Evolutionary conservation across 345 rosid species (phyloP).

Genomic region (Clarkia xantiana): DNA sequence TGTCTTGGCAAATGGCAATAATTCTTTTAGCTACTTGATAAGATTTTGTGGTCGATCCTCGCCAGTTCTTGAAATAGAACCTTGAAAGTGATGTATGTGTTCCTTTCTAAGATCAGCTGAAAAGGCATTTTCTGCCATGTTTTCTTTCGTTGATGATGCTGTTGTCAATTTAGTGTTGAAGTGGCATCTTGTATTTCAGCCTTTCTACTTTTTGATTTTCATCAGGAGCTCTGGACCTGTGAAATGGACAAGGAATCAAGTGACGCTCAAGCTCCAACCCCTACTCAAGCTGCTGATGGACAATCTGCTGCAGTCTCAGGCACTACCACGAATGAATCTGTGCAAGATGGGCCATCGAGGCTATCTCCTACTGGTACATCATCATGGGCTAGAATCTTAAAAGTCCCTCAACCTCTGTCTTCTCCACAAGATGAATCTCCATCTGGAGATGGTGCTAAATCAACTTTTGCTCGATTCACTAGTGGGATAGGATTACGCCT

Average conservation of each 20-base stretch:
- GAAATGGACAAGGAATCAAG: conserved; percentile 35
- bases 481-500: conserved; percentile 55
- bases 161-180: neutral
- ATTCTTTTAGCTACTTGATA: no score
- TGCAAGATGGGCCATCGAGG: conserved; percentile 40
- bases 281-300: conserved; percentile 24
- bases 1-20: no score
- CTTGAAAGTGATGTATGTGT: no score
- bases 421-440: conserved; percentile 26
- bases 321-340: conserved; percentile 22
- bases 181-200: conserved; percentile 8
- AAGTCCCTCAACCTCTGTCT: conserved; percentile 38
- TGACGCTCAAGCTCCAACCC: conserved; percentile 28
- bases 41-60: no score
- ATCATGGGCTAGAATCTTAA: conserved; percentile 64
- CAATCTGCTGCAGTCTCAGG: conserved; percentile 26
- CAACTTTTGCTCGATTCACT: conserved; percentile 57
- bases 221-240: conserved; percentile 3
- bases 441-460: conserved; percentile 32
- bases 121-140: neutral
- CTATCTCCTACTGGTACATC: conserved; percentile 48
- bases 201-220: conserved; percentile 6
- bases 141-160: neutral
- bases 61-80: no score
- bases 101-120: no score